Percentiles rank a stretch among this genome's conserved stretches.
Conservation (phyloP, 441 rosid species). For the Gossypium laxum region DNA sequence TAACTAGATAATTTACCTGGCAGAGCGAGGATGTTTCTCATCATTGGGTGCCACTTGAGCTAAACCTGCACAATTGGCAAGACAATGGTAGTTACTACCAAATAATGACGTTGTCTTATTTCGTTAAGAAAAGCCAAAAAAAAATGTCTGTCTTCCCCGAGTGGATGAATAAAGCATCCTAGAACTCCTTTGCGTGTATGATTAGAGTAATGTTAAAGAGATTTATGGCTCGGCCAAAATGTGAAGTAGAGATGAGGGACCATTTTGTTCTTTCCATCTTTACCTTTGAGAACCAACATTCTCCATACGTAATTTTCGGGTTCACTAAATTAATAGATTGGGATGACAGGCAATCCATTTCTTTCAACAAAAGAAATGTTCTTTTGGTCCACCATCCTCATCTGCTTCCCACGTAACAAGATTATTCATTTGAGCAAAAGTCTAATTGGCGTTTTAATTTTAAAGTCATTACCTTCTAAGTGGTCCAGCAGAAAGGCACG, state of each 20-base stretch:
- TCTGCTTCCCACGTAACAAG: not conserved
- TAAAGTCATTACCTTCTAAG: not conserved
- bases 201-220: not conserved
- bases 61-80: not conserved
- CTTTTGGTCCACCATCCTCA: conserved; percentile 2
- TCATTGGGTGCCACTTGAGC: not conserved
- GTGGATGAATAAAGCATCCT: not conserved
- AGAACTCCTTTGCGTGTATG: not conserved
- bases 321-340: not conserved
- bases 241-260: conserved; percentile 9
- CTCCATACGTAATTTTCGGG: not conserved
- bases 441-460: not conserved
- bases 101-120: not conserved
- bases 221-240: not conserved
- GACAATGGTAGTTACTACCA: not conserved
- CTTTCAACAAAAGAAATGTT: not conserved
- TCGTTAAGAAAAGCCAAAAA: not conserved
- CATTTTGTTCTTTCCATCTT: conserved; percentile 2
- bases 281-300: conserved; percentile 15
- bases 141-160: not conserved
- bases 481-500: conserved; percentile 16
- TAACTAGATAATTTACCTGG: not conserved
- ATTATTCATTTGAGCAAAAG: not conserved
- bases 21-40: not conserved
- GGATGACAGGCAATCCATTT: not conserved